Conservation (phyloP, 2,329 filamentous ascomycete species). For the Epichloe hybrida region DNA sequence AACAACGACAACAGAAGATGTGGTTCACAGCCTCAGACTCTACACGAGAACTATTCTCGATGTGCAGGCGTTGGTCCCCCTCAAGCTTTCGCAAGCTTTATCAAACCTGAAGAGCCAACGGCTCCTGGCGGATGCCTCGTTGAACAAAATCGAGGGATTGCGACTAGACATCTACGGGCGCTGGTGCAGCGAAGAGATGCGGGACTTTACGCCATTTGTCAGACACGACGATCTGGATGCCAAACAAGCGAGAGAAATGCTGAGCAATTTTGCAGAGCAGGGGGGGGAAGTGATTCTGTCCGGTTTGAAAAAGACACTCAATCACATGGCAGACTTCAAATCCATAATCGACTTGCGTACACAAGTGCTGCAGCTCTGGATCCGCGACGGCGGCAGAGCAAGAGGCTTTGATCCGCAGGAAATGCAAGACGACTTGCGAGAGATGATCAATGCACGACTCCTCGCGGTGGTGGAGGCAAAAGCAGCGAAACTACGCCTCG, state of each 20-base stretch:
- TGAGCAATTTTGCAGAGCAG: conserved; percentile 49
- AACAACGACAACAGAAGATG: conserved; percentile 28
- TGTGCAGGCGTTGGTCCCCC: conserved; percentile 63
- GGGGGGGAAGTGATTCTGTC: conserved; percentile 46
- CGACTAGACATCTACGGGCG: conserved; percentile 63
- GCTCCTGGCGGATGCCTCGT: conserved; percentile 56
- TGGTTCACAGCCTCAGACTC: conserved; percentile 54
- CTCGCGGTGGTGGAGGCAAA: conserved; percentile 48
- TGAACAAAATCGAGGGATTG: conserved; percentile 54
- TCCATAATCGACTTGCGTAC: conserved; percentile 57
- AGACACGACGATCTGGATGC: conserved; percentile 63
- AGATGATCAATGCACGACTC: conserved; percentile 55
- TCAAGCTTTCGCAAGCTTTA: conserved; percentile 56
- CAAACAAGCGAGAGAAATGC: conserved; percentile 43
- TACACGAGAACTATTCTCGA: conserved; percentile 67
- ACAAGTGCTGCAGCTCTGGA: conserved; percentile 60
- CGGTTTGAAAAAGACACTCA: conserved; percentile 48
- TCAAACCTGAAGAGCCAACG: conserved; percentile 53
- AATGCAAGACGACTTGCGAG: conserved; percentile 55
- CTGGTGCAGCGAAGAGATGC: conserved; percentile 74
- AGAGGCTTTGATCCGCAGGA: conserved; percentile 53
- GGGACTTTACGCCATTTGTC: conserved; percentile 76
- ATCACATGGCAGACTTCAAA: conserved; percentile 50
- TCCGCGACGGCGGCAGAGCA: conserved; percentile 51
- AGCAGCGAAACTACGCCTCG: conserved; percentile 47